Conservation (phyloP, 2,329 filamentous ascomycete genomes). For the Microcyclosporella mali region DNA sequence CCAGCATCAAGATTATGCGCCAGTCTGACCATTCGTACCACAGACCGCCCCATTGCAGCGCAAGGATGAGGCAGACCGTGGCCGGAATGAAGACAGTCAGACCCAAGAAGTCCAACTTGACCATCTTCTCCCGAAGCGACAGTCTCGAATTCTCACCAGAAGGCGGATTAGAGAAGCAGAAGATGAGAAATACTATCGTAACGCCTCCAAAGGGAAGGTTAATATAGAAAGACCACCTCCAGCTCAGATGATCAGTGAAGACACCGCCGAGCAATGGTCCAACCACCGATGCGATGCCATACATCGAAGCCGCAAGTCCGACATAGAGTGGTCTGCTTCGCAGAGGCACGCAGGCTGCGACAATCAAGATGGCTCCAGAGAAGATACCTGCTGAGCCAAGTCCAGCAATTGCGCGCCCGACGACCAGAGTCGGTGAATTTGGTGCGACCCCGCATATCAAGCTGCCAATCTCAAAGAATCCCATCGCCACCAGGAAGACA, state of each 20-base stretch:
- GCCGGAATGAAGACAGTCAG: constrained; percentile 43
- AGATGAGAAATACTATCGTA: constrained; percentile 32
- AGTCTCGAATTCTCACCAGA: constrained; percentile 27
- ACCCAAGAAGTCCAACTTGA: constrained; percentile 44
- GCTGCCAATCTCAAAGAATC: constrained; percentile 49
- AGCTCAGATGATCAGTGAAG: constrained; percentile 29
- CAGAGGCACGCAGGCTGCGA: constrained; percentile 42
- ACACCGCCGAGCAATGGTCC: constrained; percentile 41
- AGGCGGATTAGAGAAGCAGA: constrained; percentile 31
- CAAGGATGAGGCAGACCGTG: constrained; percentile 45
- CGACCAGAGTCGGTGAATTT: constrained; percentile 44
- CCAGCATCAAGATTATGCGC: constrained; percentile 42
- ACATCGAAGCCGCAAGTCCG: constrained; percentile 45
- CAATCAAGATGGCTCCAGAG: constrained; percentile 43
- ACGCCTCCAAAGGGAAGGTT: constrained; percentile 48
- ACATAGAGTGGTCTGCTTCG: constrained; percentile 44
- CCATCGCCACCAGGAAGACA: constrained; percentile 40
- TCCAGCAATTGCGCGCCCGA: constrained; percentile 48
- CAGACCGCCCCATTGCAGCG: constrained; percentile 47
- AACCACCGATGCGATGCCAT: constrained; percentile 43
- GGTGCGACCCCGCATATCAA: constrained; percentile 48
- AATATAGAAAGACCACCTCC: constrained; percentile 38
- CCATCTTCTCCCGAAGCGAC: constrained; percentile 34
- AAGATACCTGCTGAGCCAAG: constrained; percentile 48
- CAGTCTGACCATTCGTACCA: constrained; percentile 42